Base-by-base conservation (phyloP, 2,329 filamentous ascomycete genomes). In the Colletotrichum australisinense region DNA sequence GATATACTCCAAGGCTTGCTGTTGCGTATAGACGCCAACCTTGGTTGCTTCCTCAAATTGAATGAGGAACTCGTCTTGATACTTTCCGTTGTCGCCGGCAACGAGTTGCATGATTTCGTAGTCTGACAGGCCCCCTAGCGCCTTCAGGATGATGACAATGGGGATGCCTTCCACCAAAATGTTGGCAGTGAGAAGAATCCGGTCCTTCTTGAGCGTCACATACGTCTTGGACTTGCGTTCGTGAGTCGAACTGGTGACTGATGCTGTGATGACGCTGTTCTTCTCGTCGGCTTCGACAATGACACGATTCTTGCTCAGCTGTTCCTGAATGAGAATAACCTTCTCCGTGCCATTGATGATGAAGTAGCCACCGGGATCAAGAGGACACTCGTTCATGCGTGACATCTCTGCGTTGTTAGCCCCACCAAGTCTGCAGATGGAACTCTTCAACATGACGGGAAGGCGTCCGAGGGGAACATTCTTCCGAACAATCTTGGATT, bases 201-300 rank as follows among this genome's bases (percentile, higher is more conserved):
- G 91, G 68, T 97, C 96, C 82, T 98, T 98, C 85, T 98, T 98
- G 67, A 97, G 86, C 16, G 96, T 90, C 64, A 99, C 95, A 78
- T 98, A 98, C 68, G 95, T 98, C 86, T 99, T 99, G 12, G 97
- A 98, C 83, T 98, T 98, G 78, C 97, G 91, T 82, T 98, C 97
- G 83, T 98, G 95, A 1, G 97, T 98, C 35, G 97, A 98, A 90
- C 95, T 97, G 8, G 95, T 99, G 35, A 98, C 97, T 1, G 97
- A 98, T 49, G 97, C 97, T 77, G 96, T 94, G 69, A 98, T 96
- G 76, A 97, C 92, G 73, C 94, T 94, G 84, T 98, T 98, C 85
- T 97, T 97, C 65, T 93, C 89, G 78, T 96, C 94, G 68, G 94
- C 93, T 84, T 99, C 97, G 19, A 99, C 96, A 81, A 99, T 98